Evolutionary conservation across 2,329 filamentous ascomycete genomes (phyloP).

Genomic region (Alternaria triticina): DNA sequence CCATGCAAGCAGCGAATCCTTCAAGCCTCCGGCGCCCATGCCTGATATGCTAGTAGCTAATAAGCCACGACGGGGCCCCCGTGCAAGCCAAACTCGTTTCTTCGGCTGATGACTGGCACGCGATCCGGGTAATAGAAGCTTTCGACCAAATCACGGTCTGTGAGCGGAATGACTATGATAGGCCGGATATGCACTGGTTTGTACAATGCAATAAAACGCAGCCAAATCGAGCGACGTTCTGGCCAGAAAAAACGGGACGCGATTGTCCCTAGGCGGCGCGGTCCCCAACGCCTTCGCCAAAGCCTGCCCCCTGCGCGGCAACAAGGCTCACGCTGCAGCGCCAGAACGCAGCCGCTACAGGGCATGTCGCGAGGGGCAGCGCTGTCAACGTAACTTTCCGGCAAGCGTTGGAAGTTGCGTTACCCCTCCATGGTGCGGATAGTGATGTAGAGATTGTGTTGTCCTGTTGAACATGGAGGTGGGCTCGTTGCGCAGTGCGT

Average conservation of each 20-base stretch:
- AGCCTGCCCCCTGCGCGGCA: constrained; percentile 5
- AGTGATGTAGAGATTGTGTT: neutral
- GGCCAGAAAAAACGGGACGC: constrained; percentile 20
- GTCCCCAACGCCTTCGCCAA: constrained; percentile 13
- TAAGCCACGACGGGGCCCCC: constrained; percentile 31
- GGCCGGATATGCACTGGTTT: constrained; percentile 23
- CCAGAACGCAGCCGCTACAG: constrained; percentile 2
- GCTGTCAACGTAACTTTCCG: neutral
- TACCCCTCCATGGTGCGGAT: neutral
- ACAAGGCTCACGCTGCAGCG: constrained; percentile 1
- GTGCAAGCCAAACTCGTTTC: constrained; percentile 20
- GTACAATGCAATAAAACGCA: constrained; percentile 35
- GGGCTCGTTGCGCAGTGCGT: neutral
- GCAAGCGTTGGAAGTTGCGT: neutral
- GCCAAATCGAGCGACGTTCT: constrained; percentile 28
- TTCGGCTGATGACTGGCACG: constrained; percentile 28
- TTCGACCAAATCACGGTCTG: constrained; percentile 11
- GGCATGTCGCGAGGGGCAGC: neutral
- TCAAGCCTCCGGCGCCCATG: constrained; percentile 32
- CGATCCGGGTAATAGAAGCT: constrained; percentile 35
- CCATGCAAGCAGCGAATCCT: constrained; percentile 30
- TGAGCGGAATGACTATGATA: constrained; percentile 17
- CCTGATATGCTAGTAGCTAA: constrained; percentile 30
- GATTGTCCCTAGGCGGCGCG: constrained; percentile 13
- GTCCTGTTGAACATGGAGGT: neutral